Evolutionary conservation across 305 asterid genomes (phyloP), one percentile per base, ranked within the genome.

Genomic region (Plantago rigida): DNA sequence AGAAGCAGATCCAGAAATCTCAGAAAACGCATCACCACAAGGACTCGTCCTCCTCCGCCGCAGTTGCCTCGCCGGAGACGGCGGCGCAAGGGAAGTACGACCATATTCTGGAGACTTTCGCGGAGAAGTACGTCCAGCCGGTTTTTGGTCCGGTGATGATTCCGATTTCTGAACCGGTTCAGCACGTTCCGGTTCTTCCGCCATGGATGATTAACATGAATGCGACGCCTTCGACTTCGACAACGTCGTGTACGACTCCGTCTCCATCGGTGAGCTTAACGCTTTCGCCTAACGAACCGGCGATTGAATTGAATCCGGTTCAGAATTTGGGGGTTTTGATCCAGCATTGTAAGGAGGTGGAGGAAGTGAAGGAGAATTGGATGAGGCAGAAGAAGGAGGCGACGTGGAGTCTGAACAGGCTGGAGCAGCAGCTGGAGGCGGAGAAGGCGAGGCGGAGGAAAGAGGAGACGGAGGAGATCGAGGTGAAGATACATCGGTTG

Each of bases 381-480:
- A 5, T 80, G 24, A 79, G 84, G 64, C 91, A 86, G 59, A 81
- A 73, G 69, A 84, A 84, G 76, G 95, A 89, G 65, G 82, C 91
- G 19, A 73, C 87, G 19, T 87, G 94, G 96, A 77, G 92, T 75
- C 79, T 82, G 77, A 86, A 47, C 70, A 66, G 85, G 74, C 64
- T 89, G 70, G 96, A 86, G 79, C 95, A 84, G 79, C 89, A 89
- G 74, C 72, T 86, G 69, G 95, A 78, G 41, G 71, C 87, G 22
- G 95, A 86, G 78, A 89, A 86, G 69, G 72, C 72, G 22, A 73
- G 95, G 73, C 83, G 81, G 72, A 63, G 74, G 77, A 77, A 67
- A 65, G 87, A 82, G 79, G 79, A 75, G 44, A 74, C 47, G 79
- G 96, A 82, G 69, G 85, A 84, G 64, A 74, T 82, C 2, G 95